Evolutionary conservation across 2,329 filamentous ascomycete species (phyloP).

Genomic region (Coniella vitis): DNA sequence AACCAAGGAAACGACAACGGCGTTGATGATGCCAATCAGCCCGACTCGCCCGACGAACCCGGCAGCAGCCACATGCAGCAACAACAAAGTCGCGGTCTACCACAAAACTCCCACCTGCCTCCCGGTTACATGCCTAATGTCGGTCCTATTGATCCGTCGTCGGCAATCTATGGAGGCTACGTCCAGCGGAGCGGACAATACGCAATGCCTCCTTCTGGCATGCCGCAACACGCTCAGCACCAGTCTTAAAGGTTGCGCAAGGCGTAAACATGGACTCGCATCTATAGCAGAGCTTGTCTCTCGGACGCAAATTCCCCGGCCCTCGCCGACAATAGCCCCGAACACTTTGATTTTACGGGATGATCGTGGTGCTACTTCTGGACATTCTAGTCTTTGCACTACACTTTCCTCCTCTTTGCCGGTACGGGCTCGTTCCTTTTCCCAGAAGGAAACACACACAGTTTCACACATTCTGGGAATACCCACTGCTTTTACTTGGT

Average conservation of each 20-base stretch:
- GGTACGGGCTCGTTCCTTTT: conserved; percentile 21
- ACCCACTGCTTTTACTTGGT: conserved; percentile 12
- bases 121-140: conserved; percentile 57
- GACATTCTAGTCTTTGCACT: conserved; percentile 26
- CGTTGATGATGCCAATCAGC: conserved; percentile 66
- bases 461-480: neutral
- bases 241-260: conserved; percentile 50
- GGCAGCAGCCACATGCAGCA: conserved; percentile 68
- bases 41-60: conserved; percentile 89
- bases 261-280: neutral
- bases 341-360: conserved; percentile 44
- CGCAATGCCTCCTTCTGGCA: conserved; percentile 68
- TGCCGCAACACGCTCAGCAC: conserved; percentile 77
- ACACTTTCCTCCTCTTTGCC: conserved; percentile 37
- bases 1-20: conserved; percentile 73
- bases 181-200: conserved; percentile 70
- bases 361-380: conserved; percentile 27
- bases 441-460: neutral
- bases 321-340: conserved; percentile 50
- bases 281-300: neutral
- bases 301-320: conserved; percentile 7
- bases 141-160: conserved; percentile 61
- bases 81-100: conserved; percentile 56
- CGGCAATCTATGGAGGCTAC: conserved; percentile 79
- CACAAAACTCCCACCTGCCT: conserved; percentile 56